phyloP scores from a whole-genome alignment of 2,329 filamentous ascomycete species.

The Eutypella sp. region DNA sequence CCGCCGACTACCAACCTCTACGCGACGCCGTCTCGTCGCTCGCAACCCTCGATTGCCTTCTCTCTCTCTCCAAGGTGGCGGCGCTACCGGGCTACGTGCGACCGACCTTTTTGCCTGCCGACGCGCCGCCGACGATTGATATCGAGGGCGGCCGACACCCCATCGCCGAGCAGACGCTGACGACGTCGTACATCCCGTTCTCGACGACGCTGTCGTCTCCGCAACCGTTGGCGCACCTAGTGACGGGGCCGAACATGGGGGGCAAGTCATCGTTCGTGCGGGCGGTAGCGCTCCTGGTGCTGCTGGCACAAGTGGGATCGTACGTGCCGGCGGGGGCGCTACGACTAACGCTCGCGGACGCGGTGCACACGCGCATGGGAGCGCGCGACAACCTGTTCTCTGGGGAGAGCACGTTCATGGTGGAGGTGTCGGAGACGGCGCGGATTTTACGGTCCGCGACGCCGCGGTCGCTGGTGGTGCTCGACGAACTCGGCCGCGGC shows the following conservation, averaged over 20 bases:
- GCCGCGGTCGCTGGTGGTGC: conserved; percentile 76
- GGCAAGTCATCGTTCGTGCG: conserved; percentile 98
- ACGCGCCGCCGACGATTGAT: conserved; percentile 61
- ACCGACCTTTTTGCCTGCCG: conserved; percentile 60
- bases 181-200: conserved; percentile 88
- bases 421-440: conserved; percentile 88
- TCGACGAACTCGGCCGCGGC: conserved; percentile 91
- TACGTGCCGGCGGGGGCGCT: conserved; percentile 81
- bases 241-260: conserved; percentile 98
- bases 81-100: conserved; percentile 82
- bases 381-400: conserved; percentile 94
- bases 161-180: conserved; percentile 87
- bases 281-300: conserved; percentile 81
- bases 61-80: conserved; percentile 81
- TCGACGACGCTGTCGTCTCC: conserved; percentile 66
- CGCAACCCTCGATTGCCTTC: conserved; percentile 81
- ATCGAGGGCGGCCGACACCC: conserved; percentile 79
- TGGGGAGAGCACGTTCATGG: conserved; percentile 96
- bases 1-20: conserved; percentile 80
- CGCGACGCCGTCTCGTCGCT: conserved; percentile 84
- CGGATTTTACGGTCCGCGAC: conserved; percentile 88
- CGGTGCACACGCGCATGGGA: conserved; percentile 92
- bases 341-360: conserved; percentile 76
- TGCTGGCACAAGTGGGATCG: conserved; percentile 92
- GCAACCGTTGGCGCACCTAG: conserved; percentile 67